phyloP scores from a whole-genome alignment of 352 stramenopile species.

The Phytophthora pini region DNA sequence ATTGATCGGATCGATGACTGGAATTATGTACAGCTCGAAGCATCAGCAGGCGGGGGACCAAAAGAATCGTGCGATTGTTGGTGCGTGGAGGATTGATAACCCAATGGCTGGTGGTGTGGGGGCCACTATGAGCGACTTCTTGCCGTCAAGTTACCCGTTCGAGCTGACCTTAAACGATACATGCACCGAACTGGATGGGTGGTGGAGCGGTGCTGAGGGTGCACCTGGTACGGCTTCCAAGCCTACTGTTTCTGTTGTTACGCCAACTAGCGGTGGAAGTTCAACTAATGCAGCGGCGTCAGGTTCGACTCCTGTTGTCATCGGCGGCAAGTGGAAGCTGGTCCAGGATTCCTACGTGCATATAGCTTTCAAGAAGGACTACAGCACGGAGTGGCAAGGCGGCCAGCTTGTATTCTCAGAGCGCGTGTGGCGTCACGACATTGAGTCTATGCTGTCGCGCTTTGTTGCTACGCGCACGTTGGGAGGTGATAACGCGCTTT shows the following conservation, averaged over 20 bases:
- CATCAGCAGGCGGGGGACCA: conserved; percentile 26
- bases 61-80: conserved; percentile 53
- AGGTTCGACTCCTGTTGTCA: conserved; percentile 20
- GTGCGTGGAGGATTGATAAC: conserved; percentile 65
- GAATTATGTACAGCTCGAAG: conserved; percentile 53
- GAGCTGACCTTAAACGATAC: conserved; percentile 63
- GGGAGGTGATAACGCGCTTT: conserved; percentile 81
- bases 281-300: conserved; percentile 11
- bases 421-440: conserved; percentile 84
- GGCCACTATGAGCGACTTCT: conserved; percentile 65
- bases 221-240: conserved; percentile 22
- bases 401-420: conserved; percentile 81
- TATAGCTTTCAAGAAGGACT: conserved; percentile 91
- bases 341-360: conserved; percentile 88
- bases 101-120: conserved; percentile 39
- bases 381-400: conserved; percentile 88
- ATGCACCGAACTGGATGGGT: conserved; percentile 68
- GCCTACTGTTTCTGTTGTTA: conserved; percentile 23
- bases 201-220: conserved; percentile 73
- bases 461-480: conserved; percentile 84
- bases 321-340: conserved; percentile 70
- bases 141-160: conserved; percentile 73
- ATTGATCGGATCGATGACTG: conserved; percentile 63
- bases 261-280: conserved; percentile 16
- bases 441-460: conserved; percentile 82